Conservation (phyloP, 768 basidiomycete species). For the Pulveroboletus sp. region DNA sequence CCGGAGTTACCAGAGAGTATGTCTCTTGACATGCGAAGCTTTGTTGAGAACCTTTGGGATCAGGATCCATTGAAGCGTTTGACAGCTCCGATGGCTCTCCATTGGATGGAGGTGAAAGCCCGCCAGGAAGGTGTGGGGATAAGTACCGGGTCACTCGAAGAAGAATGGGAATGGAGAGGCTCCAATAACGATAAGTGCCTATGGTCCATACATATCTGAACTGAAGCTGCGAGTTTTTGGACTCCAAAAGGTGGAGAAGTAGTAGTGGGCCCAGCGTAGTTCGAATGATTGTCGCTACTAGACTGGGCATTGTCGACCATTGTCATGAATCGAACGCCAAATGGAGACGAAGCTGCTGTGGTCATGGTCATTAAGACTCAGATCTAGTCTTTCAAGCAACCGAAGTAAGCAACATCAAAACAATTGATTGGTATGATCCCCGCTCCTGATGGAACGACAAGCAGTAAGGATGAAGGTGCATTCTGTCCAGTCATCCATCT, state of each 20-base stretch:
- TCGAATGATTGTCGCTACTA: too few relatives aligned
- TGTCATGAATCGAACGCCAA: too few relatives aligned
- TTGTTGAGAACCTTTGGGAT: constrained; percentile 30
- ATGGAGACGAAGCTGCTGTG: too few relatives aligned
- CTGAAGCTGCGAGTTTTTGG: neutral
- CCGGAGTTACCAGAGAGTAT: constrained; percentile 15
- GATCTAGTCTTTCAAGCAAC: too few relatives aligned
- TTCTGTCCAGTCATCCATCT: neutral
- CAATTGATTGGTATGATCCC: neutral
- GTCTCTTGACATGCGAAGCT: constrained; percentile 26
- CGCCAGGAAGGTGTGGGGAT: constrained; percentile 3
- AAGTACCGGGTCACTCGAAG: constrained; percentile 6
- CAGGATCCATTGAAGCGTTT: constrained; percentile 16
- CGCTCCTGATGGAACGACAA: neutral
- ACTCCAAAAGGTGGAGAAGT: neutral
- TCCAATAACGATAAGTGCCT: constrained; percentile 2
- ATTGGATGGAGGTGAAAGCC: constrained; percentile 25
- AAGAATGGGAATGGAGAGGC: constrained; percentile 17
- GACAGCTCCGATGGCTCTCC: constrained; percentile 18
- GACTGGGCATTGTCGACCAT: neutral
- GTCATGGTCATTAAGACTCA: too few relatives aligned
- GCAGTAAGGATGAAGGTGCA: neutral
- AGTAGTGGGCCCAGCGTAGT: neutral
- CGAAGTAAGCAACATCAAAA: neutral
- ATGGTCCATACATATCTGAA: constrained; percentile 14